Conservation (phyloP, 805 yeast species). For the Candida rishiriensis region DNA sequence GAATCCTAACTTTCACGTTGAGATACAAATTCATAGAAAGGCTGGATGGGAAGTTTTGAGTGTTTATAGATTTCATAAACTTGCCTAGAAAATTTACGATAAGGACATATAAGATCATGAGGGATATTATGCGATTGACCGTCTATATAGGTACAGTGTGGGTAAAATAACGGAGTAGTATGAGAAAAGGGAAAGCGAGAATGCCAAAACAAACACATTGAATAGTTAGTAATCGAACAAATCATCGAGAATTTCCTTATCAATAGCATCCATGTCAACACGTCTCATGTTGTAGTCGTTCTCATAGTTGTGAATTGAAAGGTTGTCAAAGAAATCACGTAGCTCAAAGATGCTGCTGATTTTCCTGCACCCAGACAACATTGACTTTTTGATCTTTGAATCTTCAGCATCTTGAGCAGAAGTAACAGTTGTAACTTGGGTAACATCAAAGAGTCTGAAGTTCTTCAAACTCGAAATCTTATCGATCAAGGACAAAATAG, state of each 20-base stretch:
- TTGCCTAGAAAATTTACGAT: background rate
- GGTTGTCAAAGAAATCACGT: conserved; percentile 59
- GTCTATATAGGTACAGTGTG: too few species aligned
- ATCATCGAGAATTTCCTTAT: conserved; percentile 56
- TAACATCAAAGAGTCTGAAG: conserved; percentile 10
- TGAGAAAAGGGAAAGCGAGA: too few species aligned
- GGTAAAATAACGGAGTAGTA: too few species aligned
- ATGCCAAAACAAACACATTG: too few species aligned
- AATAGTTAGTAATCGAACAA: conserved; percentile 31
- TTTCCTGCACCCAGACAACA: conserved; percentile 39
- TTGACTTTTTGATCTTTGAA: conserved; percentile 33
- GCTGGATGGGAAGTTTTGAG: conserved; percentile 96
- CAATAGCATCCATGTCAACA: conserved; percentile 43
- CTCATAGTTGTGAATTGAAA: conserved; percentile 64
- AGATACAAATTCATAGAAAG: conserved; percentile 57
- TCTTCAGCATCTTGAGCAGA: conserved; percentile 3
- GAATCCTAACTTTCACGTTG: conserved; percentile 44
- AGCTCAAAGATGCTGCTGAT: conserved; percentile 43
- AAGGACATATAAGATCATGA: background rate
- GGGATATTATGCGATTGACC: too few species aligned
- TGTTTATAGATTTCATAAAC: conserved; percentile 56
- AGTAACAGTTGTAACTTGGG: conserved; percentile 17
- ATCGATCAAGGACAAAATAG: conserved; percentile 36
- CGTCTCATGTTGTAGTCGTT: conserved; percentile 50
- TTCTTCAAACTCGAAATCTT: conserved; percentile 27